phyloP scores from a whole-genome alignment of 768 basidiomycete genomes.

The Sutorius australiensis region DNA sequence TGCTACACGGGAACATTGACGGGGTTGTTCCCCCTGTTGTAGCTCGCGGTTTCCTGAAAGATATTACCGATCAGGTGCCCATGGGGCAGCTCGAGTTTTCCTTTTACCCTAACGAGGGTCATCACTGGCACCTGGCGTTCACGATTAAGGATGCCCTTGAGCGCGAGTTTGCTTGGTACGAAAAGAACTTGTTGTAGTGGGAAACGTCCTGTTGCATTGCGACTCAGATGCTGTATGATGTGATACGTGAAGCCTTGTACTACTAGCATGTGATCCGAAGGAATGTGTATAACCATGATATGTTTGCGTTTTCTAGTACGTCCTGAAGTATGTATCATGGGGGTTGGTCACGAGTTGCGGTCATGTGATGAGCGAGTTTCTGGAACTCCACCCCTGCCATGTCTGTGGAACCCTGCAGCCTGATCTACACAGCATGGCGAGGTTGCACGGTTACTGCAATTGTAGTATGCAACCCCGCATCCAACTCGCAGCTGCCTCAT shows the following conservation, averaged over 20 bases:
- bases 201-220: no score
- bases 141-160: conserved; percentile 32
- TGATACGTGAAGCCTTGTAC: no score
- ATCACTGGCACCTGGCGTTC: conserved; percentile 31
- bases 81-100: conserved; percentile 26
- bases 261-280: no score
- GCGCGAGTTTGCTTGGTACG: conserved; percentile 33
- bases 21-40: conserved; percentile 63
- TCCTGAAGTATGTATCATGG: no score
- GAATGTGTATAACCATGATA: not conserved
- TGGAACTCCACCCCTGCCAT: no score
- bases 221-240: no score
- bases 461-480: not conserved
- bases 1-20: conserved; percentile 63
- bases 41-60: conserved; percentile 33
- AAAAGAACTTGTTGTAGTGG: conserved; percentile 11
- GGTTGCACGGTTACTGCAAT: not conserved
- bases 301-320: not conserved
- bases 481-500: not conserved
- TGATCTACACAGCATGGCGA: not conserved
- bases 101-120: conserved; percentile 42
- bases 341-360: no score
- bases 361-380: no score
- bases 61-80: not conserved
- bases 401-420: no score